These are phyloP conservation scores for Obba rivulosa DNA, from an alignment of 768 basidiomycete species.

Conservation along the genomic window DNA sequence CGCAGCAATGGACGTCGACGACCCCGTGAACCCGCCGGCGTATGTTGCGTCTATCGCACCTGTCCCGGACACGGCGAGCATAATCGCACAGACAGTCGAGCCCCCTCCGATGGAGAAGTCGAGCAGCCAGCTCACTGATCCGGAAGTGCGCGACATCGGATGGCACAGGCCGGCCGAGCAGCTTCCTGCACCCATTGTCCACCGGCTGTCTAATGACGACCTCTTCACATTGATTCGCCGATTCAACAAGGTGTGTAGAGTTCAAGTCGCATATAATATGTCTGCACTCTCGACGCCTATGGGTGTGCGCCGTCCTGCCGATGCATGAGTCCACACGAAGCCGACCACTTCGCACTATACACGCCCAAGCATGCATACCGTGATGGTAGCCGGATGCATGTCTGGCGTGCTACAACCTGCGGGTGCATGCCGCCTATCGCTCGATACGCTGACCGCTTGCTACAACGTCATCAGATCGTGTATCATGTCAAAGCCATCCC, in stretches of 20 bases:
- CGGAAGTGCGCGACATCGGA: constrained; percentile 22
- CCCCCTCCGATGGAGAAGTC: constrained; percentile 10
- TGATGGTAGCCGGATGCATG: no score
- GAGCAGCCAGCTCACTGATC: constrained; percentile 20
- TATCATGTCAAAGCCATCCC: constrained; percentile 31
- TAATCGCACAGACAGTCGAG: constrained; percentile 9
- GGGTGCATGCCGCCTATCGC: no score
- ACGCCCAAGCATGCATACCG: no score
- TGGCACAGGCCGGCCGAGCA: constrained; percentile 16
- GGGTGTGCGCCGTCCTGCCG: no score
- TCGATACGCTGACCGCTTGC: no score
- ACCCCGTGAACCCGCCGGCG: no score
- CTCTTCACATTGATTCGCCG: constrained; percentile 32
- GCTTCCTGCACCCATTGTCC: constrained; percentile 24
- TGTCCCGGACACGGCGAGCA: background rate
- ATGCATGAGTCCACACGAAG: background rate
- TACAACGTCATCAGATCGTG: no score
- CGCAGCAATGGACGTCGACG: no score
- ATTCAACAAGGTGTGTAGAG: constrained; percentile 38
- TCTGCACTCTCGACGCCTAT: no score
- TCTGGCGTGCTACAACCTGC: no score
- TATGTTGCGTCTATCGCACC: no score
- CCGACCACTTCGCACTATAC: background rate
- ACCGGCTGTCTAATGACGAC: constrained; percentile 34
- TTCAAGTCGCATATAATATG: no score